These are phyloP conservation scores for Gillenia trifoliata DNA, from an alignment of 306 rosid species.

Conservation along the genomic window DNA sequence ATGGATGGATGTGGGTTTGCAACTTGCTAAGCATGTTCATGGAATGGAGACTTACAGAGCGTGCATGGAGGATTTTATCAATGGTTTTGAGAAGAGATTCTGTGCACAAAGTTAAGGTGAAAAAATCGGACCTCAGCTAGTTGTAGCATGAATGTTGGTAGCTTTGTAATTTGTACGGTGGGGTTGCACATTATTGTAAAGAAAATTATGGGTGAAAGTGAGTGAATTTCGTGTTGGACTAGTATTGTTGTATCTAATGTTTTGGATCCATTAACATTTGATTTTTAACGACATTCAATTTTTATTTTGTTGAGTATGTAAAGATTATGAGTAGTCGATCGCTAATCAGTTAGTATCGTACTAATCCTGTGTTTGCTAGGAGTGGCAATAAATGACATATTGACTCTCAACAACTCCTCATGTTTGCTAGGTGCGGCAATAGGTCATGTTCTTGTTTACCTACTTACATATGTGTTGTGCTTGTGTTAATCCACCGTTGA, in stretches of 20 bases:
- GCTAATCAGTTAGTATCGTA: too few species aligned
- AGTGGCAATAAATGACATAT: too few species aligned
- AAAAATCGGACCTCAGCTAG: slow-evolving; percentile 13
- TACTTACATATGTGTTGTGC: too few species aligned
- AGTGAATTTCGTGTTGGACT: not conserved
- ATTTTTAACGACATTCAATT: too few species aligned
- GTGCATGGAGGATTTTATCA: slow-evolving; percentile 75
- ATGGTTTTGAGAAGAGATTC: slow-evolving; percentile 37
- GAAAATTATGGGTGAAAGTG: not conserved
- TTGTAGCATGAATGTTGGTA: not conserved
- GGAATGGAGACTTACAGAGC: slow-evolving; percentile 82
- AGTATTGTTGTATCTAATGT: not conserved
- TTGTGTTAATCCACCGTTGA: too few species aligned
- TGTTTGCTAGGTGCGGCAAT: too few species aligned
- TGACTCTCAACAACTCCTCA: too few species aligned
- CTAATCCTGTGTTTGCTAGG: too few species aligned
- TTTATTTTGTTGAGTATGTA: too few species aligned
- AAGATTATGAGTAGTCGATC: too few species aligned
- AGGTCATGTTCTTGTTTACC: too few species aligned
- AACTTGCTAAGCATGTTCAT: slow-evolving; percentile 65
- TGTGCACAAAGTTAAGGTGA: slow-evolving; percentile 23
- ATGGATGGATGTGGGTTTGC: slow-evolving; percentile 80
- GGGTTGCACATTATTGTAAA: not conserved
- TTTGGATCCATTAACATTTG: too few species aligned
- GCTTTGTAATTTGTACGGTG: not conserved